Base-by-base conservation (phyloP, 1,284 basidiomycete species). In the Ustilago crameri region DNA sequence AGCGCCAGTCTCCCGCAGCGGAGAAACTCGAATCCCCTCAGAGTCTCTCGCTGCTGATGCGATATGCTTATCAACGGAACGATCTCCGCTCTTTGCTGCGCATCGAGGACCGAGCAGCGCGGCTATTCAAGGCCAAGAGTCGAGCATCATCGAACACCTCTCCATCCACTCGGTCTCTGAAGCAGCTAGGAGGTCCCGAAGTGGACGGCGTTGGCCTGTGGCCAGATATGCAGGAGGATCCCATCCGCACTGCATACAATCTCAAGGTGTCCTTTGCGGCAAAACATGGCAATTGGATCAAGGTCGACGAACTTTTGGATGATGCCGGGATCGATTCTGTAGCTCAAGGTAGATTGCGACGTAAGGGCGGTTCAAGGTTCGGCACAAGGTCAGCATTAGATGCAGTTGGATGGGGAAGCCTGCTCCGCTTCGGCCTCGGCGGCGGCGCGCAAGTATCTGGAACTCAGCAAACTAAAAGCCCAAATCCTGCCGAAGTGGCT, bases 201-300 rank as follows among this genome's bases (percentile, higher is more conserved):
- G 32, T 37, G 8, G 58, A 67, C 18, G 58, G 53, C 3, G 53
- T 67, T 3, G n/a, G 40, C 1, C 20, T 63, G 3, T 69, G 66
- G 66, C 66, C 66, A 9, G 51, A 41, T 15, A 12, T 38, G 2
- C 30, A 35, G 8, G 61, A 64, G 22, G 38, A 70, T 43, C 67
- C 67, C 9, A n/a, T 34, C 2, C 43, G 42, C 14, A 49, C 64
- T 1, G 67, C 61, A 3, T 48, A 49, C 42, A 70, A 70, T 37
- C 67, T 64, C 44, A 60, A 61, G 27, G 38, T 70, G 14, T 56
- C 56, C 3, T 59, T 57, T 14, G 67, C 67, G 5, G 61, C 61
- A 20, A 51, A 47, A 18, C 27, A 44, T 3, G 56, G 54, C 32
- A 43, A 70, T 32, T 70, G 67, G 67, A 15, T 51, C 10, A 50